Base-by-base conservation (phyloP, 768 basidiomycete species). In the Antrodiella citrinella region DNA sequence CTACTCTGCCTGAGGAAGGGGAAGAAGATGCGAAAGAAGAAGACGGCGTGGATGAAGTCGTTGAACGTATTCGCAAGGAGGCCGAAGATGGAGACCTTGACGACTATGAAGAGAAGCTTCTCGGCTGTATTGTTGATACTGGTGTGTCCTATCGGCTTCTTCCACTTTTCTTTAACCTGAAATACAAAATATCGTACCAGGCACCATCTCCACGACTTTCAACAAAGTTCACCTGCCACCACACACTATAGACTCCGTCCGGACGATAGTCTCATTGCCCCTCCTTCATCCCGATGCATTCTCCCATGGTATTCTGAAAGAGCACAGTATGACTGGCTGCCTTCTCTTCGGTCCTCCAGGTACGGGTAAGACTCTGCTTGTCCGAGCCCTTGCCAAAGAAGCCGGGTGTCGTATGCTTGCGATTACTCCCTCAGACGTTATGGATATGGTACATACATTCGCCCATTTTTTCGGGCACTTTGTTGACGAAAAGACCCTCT, bases 341-440 rank as follows among this genome's bases (percentile, higher is more conserved):
- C 76, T 97, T 45, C 69, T 97, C 19, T 95, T 95, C 64, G 93
- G 93, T 3, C 93, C 93, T 47, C 92, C 90, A 13, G 93, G 93
- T 40, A 82, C 81, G n/a, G 93, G 93, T 2, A 95, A 95, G 67
- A 94, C 92, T 0, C 70, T 94, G 13, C 76, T 92, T 9, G 91
- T 91, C 9, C 81, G 91, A 44, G 93, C 93, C 18, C 75, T 97
- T 9, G 94, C 94, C 2, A 88, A 86, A 60, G 93, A 96, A 65
- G 91, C 91, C 44, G 94, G 92, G 3, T 93, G 91, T 57, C 77
- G 91, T 45, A 97, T 97, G 93, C 69, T 97, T 61, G 80, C 83
- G 10, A 75, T 97, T 44, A 85, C 88, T 41, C 91, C 93, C 4
- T 91, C 91, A 9, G 93, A 97, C 62, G 88, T 97, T 43, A 91